phyloP scores from a whole-genome alignment of 2,329 filamentous ascomycete species.

The Aspergillus sojae region DNA sequence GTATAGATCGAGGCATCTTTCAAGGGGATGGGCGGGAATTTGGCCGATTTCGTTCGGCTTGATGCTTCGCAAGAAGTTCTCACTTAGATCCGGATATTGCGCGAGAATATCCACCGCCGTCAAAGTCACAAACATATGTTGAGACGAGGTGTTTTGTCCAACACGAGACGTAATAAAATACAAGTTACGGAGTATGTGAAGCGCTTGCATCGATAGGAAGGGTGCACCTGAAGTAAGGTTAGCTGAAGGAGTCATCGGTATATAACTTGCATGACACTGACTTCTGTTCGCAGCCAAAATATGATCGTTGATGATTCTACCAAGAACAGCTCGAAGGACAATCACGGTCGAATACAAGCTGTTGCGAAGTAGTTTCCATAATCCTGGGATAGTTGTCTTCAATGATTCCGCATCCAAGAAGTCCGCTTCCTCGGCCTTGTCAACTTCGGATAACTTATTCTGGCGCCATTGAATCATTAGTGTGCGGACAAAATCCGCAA shows the following conservation, averaged over 20 bases:
- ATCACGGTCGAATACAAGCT: constrained; percentile 76
- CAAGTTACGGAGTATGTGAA: constrained; percentile 74
- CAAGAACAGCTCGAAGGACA: constrained; percentile 72
- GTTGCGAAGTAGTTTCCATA: constrained; percentile 77
- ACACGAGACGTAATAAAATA: constrained; percentile 80
- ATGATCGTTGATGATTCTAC: constrained; percentile 63
- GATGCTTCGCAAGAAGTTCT: constrained; percentile 68
- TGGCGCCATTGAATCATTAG: constrained; percentile 73
- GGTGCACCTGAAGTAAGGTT: constrained; percentile 56
- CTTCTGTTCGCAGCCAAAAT: constrained; percentile 56
- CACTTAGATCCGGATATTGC: constrained; percentile 66
- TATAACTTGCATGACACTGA: constrained; percentile 34
- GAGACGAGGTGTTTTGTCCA: constrained; percentile 74
- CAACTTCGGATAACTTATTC: constrained; percentile 73
- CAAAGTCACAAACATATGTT: constrained; percentile 81
- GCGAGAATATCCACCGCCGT: constrained; percentile 80
- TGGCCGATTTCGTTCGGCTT: constrained; percentile 57
- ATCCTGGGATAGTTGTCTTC: constrained; percentile 66
- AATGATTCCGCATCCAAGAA: constrained; percentile 68
- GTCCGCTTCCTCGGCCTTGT: constrained; percentile 65
- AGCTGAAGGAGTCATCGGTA: neutral
- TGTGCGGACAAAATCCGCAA: constrained; percentile 68
- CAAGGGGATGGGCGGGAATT: constrained; percentile 66
- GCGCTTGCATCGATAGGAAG: constrained; percentile 67
- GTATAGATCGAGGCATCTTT: constrained; percentile 78